These are phyloP conservation scores for Talaromyces funiculosus DNA, from an alignment of 2,329 filamentous ascomycete genomes.

Conservation along the genomic window DNA sequence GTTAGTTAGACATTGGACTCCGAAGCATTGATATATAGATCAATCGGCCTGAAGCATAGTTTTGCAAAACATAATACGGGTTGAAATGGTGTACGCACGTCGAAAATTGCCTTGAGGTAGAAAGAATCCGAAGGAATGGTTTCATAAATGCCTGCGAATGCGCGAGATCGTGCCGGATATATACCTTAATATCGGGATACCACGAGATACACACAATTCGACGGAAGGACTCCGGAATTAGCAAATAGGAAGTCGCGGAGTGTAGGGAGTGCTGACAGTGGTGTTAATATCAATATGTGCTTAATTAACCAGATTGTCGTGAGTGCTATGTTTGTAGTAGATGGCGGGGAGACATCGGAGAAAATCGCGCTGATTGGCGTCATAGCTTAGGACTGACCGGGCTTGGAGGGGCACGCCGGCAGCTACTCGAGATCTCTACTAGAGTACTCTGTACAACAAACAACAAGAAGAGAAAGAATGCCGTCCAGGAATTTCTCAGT, in stretches of 20 bases:
- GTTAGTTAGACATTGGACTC: neutral
- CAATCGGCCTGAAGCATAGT: neutral
- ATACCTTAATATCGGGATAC: neutral
- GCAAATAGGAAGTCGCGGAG: neutral
- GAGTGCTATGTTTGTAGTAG: neutral
- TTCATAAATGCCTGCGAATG: constrained; percentile 1
- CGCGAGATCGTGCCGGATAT: neutral
- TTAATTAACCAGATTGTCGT: neutral
- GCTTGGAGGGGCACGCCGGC: neutral
- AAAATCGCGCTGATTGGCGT: neutral
- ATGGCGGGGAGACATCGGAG: constrained; percentile 3
- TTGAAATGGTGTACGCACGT: neutral
- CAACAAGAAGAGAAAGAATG: no score
- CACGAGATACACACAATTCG: neutral
- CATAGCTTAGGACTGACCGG: neutral
- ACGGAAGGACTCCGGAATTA: neutral
- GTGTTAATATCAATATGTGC: neutral
- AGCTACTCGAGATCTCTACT: no score
- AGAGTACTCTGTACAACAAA: no score
- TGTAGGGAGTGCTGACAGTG: neutral
- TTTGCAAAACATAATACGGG: neutral
- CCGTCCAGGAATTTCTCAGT: no score
- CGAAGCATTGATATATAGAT: neutral
- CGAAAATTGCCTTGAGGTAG: neutral
- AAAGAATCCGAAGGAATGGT: neutral